Evolutionary conservation across 2,329 filamentous ascomycete species (phyloP), one percentile per base, ranked within the genome.

Genomic region (Escovopsis weberi): DNA sequence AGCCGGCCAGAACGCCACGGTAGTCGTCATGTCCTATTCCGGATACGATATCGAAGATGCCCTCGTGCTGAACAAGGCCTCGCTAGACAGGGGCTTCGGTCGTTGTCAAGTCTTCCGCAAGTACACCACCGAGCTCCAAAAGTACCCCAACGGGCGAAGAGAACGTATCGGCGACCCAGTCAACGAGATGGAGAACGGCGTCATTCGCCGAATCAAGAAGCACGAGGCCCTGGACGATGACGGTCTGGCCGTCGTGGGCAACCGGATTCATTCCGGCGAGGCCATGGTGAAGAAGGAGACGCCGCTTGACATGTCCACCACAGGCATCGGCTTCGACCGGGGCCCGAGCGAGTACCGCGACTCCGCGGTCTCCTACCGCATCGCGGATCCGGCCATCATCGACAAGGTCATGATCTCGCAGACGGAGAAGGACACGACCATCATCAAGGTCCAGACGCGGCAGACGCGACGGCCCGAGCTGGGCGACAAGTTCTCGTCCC

Each of bases 31-130:
- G 91, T 96, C 88, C 39, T 98, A 91, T 64, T 96, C 89, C 10
- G 91, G 91, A 23, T 98, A 98, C 64, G 91, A 98, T 77, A 98
- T 98, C 52, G 91, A 98, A 69, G 91, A 98, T 70, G 91, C 91
- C 9, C 72, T 98, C 15, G 89, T 98, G 2, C 62, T 98, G 47
- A 98, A 98, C 68, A 96, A 95, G 66, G 88, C 87, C 9, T 95
- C 88, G 0, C 81, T 87, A 45, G 93, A 98, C 54, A 78, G 91
- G 53, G 93, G 91, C 4, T 98, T 96, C 55, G 93, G 91, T 38
- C 80, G 91, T 33, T 96, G 91, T 55, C 93, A 98, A 58, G 91
- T 96, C n/a, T 89, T 95, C 71, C 82, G 89, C 51, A 98, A 98
- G 63, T 86, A 91, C 58, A 79, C 81, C 11, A 83, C 85, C 4